Evolutionary conservation across 176 grass and related monocot species (phyloP), one percentile per base, ranked within the genome.

Genomic region (Elymus sibiricus): DNA sequence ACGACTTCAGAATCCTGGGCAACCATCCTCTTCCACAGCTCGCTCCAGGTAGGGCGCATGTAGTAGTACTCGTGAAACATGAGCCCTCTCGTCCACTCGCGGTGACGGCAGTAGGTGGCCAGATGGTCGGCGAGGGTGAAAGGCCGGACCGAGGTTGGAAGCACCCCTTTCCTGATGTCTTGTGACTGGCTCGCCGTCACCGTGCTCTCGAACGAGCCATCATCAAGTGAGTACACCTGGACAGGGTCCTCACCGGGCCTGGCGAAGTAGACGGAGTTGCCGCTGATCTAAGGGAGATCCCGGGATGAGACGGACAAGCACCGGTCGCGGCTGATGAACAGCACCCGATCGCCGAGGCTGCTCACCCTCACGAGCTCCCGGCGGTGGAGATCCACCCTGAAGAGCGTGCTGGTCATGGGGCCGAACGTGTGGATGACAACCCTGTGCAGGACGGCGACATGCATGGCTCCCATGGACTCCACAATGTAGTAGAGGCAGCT

Each of bases 401-500:
- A 80, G 25, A 66, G 39, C 0, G 61, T 3, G 43, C 44, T 66
- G 5, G 26, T 66, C 28, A 64, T 9, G 0, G 11, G 0, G 39
- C 1, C 17, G 2, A 3, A 9, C 7, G 28, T 27, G 25, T 13
- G 4, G 0, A 9, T 8, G 24, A 14, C 26, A 17, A 29, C 26
- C 42, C 11, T 80, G 40, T 80, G 78, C 38, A 47, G 60, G 25
- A n/a, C 40, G 25, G 42, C 26, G 5, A 81, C 17, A 0, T 73
- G 6, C 42, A 77, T 68, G 7, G 81, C n/a, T 51, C 83, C 82
- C 28, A 15, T 47, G 6, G 62, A 83, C 42, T 83, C 68, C 12
- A 78, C 79, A 1, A 83, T 56, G 79, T 78, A 88, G 42, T 68
- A 68, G 63, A 5, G 3, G 63, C 63, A 81, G 39, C 14, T 19